Conservation (phyloP, 1,139 yeast species). For the Pichia sp. region DNA sequence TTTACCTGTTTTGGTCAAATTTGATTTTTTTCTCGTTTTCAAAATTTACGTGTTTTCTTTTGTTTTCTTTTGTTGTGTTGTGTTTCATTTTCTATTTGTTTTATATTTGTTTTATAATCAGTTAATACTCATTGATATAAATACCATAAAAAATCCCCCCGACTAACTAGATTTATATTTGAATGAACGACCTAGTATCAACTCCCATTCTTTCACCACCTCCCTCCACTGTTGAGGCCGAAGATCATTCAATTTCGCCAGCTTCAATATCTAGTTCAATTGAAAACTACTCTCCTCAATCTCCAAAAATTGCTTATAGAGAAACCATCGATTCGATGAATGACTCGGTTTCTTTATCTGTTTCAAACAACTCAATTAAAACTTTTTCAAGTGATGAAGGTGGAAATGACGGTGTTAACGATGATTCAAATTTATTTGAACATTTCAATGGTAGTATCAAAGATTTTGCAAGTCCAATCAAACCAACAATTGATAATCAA, state of each 20-base stretch:
- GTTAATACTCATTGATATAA: no score
- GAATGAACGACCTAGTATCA: background rate
- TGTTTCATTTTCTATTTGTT: no score
- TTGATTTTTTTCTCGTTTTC: no score
- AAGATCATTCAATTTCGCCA: background rate
- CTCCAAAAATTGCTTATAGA: slow-evolving; percentile 9
- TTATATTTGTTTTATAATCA: no score
- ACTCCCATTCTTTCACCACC: background rate
- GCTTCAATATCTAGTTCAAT: slow-evolving; percentile 4
- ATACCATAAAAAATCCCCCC: no score
- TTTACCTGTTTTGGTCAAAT: no score
- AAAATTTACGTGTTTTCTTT: no score
- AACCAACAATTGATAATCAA: background rate
- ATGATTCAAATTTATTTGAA: slow-evolving; percentile 13
- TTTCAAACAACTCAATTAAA: background rate
- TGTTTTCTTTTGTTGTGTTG: no score
- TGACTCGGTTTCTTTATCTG: background rate
- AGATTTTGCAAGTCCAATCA: slow-evolving; percentile 11
- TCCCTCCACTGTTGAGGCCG: background rate
- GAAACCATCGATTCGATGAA: background rate
- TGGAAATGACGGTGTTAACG: background rate
- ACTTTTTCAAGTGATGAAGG: slow-evolving; percentile 16
- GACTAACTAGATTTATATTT: no score
- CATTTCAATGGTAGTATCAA: slow-evolving; percentile 13
- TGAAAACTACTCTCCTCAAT: slow-evolving; percentile 9